A percentile compares a stretch with the other conserved stretches of the same genome.
Conservation (phyloP, 108 stramenopile species). For the Stephanodiscus minutulus region DNA sequence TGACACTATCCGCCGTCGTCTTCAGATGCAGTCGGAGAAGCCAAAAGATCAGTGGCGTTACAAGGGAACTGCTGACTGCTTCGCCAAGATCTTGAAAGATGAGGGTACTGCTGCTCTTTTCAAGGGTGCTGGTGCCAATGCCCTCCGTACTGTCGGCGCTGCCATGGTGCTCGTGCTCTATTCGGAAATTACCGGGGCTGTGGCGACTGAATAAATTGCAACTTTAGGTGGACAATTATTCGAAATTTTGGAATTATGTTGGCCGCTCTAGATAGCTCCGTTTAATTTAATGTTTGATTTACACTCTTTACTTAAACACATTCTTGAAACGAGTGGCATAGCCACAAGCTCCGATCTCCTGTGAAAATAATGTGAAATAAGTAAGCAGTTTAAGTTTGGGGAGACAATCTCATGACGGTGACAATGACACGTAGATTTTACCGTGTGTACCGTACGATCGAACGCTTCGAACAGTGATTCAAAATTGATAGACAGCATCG, state of each 20-base stretch:
- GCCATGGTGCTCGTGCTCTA: constrained; percentile 97
- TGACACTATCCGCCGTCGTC: constrained; percentile 99
- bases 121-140: constrained; percentile 99
- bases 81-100: constrained; percentile 90
- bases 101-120: constrained; percentile 95
- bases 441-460: no score
- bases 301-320: neutral
- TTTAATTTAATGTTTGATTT: constrained; percentile 23
- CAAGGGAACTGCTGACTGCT: constrained; percentile 96
- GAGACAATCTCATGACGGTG: no score
- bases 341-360: no score
- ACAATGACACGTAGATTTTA: no score
- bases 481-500: no score
- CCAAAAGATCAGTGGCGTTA: constrained; percentile 94
- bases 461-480: no score
- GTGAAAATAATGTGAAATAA: no score
- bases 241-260: no score
- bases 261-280: neutral
- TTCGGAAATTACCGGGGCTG: constrained; percentile 93
- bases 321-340: no score
- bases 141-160: constrained; percentile 96
- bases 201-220: constrained; percentile 33
- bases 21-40: constrained; percentile 99
- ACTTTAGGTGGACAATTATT: no score
- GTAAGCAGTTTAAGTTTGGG: no score